A percentile compares a stretch with the other conserved stretches of the same genome.
These are phyloP conservation scores for Plantago lanceolata DNA, from an alignment of 305 asterid genomes.

Conservation along the genomic window DNA sequence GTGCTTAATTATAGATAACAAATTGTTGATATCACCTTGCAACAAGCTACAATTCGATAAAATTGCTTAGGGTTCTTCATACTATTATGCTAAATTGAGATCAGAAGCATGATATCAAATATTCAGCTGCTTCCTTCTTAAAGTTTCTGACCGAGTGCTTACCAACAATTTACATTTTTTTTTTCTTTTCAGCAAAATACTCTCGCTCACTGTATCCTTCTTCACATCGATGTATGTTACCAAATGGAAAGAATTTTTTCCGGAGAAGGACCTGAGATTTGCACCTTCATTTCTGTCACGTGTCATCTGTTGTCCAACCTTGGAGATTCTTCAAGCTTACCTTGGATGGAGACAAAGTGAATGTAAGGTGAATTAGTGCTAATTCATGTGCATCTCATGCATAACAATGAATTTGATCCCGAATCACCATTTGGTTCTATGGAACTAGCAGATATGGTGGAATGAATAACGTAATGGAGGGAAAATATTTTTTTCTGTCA, in stretches of 20 bases:
- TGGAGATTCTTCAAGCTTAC: slow-evolving; percentile 77
- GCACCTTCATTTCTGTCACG: slow-evolving; percentile 70
- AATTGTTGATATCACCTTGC: no score
- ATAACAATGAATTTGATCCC: background rate
- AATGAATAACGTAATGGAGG: no score
- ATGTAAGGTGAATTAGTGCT: slow-evolving; percentile 28
- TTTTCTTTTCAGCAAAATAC: slow-evolving; percentile 46
- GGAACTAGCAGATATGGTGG: no score
- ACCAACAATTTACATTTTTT: no score
- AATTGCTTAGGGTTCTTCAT: no score
- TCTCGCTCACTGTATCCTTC: slow-evolving; percentile 65
- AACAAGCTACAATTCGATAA: no score
- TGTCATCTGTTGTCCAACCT: slow-evolving; percentile 55
- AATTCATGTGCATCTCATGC: slow-evolving; percentile 26
- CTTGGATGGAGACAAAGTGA: slow-evolving; percentile 25
- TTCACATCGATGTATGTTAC: slow-evolving; percentile 32
- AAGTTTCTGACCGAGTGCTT: no score
- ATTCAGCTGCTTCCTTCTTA: background rate
- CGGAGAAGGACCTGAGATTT: slow-evolving; percentile 39
- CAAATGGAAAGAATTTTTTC: slow-evolving; percentile 16
- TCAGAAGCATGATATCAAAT: slow-evolving; percentile 5
- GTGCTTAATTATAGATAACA: no score
- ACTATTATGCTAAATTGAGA: no score
- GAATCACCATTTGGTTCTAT: background rate
- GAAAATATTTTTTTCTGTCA: no score